phyloP scores from a whole-genome alignment of 139 green algal genomes.

The Nannochloris sp. region DNA sequence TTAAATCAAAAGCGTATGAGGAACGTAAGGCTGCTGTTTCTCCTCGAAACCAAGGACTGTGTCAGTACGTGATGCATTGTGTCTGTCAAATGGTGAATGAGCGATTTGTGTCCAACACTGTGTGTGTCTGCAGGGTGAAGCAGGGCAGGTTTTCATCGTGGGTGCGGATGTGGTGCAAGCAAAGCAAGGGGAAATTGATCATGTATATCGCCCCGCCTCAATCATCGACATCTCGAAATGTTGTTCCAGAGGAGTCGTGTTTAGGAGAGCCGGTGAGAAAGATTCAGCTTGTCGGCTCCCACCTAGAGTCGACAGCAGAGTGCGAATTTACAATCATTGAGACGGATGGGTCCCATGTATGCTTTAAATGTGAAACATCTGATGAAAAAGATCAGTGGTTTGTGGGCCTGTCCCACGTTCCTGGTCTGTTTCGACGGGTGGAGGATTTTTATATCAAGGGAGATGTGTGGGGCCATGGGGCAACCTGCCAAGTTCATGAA shows the following conservation, averaged over 20 bases:
- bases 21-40: not conserved
- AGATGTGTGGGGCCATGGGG: slow-evolving; percentile 17
- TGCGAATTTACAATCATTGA: slow-evolving; percentile 3
- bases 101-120: no score
- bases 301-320: not conserved
- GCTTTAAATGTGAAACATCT: not conserved
- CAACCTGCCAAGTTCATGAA: slow-evolving; percentile 23
- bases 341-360: not conserved
- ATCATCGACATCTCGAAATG: not conserved
- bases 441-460: slow-evolving; percentile 22
- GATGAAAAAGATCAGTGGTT: slow-evolving; percentile 18
- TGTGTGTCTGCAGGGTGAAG: not conserved
- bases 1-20: slow-evolving; percentile 8
- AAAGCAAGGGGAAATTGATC: not conserved
- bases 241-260: not conserved
- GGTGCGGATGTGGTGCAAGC: not conserved
- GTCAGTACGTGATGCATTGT: not conserved
- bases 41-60: not conserved
- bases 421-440: slow-evolving; percentile 20
- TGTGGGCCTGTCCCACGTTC: slow-evolving; percentile 14
- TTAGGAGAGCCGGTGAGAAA: not conserved
- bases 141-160: slow-evolving; percentile 5
- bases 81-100: not conserved
- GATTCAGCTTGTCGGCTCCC: slow-evolving; percentile 20
- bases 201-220: not conserved